Conservation (phyloP, 345 rosid genomes). For the Sonneratia caseolaris region DNA sequence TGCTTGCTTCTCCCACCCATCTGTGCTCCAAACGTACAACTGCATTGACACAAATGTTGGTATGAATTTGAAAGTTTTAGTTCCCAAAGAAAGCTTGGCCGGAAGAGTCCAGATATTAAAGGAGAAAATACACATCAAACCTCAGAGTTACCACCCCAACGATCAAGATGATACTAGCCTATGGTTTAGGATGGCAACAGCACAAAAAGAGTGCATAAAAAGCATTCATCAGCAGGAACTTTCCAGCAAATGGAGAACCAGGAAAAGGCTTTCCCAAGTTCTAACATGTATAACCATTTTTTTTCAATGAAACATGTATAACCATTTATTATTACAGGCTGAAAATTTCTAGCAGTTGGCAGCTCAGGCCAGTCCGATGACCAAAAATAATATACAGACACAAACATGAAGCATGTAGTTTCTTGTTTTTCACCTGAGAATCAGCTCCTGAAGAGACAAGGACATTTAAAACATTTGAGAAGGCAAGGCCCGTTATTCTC, state of each 20-base stretch:
- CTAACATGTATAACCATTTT: neutral
- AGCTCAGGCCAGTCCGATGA: neutral
- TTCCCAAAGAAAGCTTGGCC: neutral
- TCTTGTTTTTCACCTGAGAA: conserved; percentile 36
- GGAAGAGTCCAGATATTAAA: neutral
- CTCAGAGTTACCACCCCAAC: too few relatives aligned
- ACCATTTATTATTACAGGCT: neutral
- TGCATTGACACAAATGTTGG: conserved; percentile 10
- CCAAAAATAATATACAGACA: neutral
- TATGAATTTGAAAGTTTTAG: neutral
- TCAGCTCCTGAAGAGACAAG: conserved; percentile 92
- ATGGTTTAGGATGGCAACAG: too few relatives aligned
- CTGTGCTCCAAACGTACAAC: conserved; percentile 80
- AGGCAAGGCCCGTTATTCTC: conserved; percentile 83
- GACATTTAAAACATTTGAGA: conserved; percentile 56
- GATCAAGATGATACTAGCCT: neutral
- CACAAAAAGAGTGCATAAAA: neutral
- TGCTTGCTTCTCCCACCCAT: conserved; percentile 65
- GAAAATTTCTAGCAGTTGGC: neutral
- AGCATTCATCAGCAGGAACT: neutral
- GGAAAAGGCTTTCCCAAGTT: neutral
- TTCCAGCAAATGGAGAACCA: neutral
- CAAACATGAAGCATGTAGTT: neutral
- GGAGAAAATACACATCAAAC: neutral
- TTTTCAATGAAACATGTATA: neutral